Evolutionary conservation across 2,329 filamentous ascomycete genomes (phyloP).

Genomic region (Claviceps maximensis): DNA sequence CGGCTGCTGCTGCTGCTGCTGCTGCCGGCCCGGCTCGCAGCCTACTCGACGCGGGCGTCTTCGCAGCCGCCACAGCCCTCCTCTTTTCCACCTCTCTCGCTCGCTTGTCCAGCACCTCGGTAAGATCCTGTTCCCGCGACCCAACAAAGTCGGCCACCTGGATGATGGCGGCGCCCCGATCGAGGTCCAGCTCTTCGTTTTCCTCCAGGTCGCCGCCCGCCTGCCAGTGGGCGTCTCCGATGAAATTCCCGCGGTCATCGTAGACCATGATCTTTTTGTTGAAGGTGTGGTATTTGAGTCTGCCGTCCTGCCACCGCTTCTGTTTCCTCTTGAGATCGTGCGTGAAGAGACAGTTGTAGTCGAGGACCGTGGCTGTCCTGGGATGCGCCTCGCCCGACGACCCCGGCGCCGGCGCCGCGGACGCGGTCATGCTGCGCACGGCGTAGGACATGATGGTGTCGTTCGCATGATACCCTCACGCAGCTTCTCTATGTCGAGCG

Average conservation of each 20-base stretch:
- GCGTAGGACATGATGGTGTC: constrained; percentile 11
- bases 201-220: constrained; percentile 55
- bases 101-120: constrained; percentile 59
- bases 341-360: constrained; percentile 78
- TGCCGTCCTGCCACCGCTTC: constrained; percentile 89
- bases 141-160: constrained; percentile 69
- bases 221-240: constrained; percentile 77
- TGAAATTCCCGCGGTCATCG: constrained; percentile 63
- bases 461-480: background rate
- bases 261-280: constrained; percentile 88
- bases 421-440: constrained; percentile 4
- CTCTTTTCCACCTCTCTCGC: constrained; percentile 41
- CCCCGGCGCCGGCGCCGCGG: background rate
- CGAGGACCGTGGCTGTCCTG: constrained; percentile 57
- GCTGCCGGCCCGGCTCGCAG: background rate
- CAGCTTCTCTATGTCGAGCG: background rate
- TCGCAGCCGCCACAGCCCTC: constrained; percentile 30
- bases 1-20: constrained; percentile 12
- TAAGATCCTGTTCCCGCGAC: constrained; percentile 62
- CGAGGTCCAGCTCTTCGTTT: constrained; percentile 70
- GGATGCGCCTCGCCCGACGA: constrained; percentile 3
- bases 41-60: constrained; percentile 13
- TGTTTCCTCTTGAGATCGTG: constrained; percentile 75
- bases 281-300: constrained; percentile 77
- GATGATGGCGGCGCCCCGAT: constrained; percentile 62